Evolutionary conservation across 1,284 basidiomycete genomes (phyloP).

Genomic region (Tremellales sp.): DNA sequence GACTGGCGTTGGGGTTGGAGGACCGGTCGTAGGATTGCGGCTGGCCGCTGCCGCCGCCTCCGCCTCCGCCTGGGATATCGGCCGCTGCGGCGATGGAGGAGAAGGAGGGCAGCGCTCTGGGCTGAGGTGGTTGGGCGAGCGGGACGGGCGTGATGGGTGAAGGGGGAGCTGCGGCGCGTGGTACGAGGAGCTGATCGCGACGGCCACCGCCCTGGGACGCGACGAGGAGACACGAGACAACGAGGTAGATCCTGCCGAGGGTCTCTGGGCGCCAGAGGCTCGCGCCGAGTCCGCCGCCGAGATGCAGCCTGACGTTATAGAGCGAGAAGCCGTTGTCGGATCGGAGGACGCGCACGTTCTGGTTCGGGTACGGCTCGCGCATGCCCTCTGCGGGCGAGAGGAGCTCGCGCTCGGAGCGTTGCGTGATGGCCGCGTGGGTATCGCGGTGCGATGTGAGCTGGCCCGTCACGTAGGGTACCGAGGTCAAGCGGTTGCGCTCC

Average conservation of each 20-base stretch:
- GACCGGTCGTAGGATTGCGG: too few relatives aligned
- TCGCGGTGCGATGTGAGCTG: constrained; percentile 29
- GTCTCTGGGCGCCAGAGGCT: constrained; percentile 34
- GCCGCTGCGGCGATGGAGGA: constrained; percentile 23
- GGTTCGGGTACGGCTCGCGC: constrained; percentile 43
- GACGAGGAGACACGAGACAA: constrained; percentile 33
- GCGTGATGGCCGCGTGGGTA: constrained; percentile 28
- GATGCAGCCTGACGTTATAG: constrained; percentile 42
- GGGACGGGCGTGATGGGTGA: constrained; percentile 22
- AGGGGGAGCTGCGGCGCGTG: constrained; percentile 14
- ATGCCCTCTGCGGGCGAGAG: constrained; percentile 41
- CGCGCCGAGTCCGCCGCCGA: constrained; percentile 42
- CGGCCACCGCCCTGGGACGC: too few relatives aligned
- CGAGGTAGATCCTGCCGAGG: constrained; percentile 34
- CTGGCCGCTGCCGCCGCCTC: too few relatives aligned
- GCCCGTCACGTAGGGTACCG: constrained; percentile 23
- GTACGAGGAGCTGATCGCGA: too few relatives aligned
- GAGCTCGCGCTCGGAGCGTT: constrained; percentile 31
- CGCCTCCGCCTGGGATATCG: too few relatives aligned
- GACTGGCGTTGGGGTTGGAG: too few relatives aligned
- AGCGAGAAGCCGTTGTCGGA: constrained; percentile 25
- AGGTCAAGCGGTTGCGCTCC: constrained; percentile 28
- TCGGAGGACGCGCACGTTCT: constrained; percentile 35
- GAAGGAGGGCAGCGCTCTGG: constrained; percentile 18
- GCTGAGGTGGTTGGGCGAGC: constrained; percentile 1